Percentiles rank a stretch among this genome's conserved stretches.
phyloP scores from a whole-genome alignment of 2,329 filamentous ascomycete genomes.

The Didymella pomorum region DNA sequence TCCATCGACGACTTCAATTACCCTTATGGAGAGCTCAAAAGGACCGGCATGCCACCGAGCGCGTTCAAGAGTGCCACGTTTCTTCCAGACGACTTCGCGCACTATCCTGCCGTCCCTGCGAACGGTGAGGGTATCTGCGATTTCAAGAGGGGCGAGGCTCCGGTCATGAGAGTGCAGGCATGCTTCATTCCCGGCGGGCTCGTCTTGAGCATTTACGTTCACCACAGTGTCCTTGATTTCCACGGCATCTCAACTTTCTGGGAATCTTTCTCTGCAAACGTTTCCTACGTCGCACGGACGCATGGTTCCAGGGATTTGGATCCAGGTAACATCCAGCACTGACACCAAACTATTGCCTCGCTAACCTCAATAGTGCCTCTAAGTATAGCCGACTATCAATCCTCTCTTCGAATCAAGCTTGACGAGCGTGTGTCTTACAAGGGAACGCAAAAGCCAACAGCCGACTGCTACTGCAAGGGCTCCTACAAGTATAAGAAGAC shows the following conservation, averaged over 20 bases:
- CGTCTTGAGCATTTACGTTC: conserved; percentile 45
- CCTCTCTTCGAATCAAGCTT: conserved; percentile 31
- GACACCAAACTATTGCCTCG: not conserved
- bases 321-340: conserved; percentile 22
- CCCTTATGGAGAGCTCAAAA: conserved; percentile 43
- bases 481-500: conserved; percentile 39
- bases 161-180: conserved; percentile 43
- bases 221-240: conserved; percentile 46
- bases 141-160: conserved; percentile 36
- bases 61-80: conserved; percentile 42
- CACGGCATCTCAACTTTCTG: conserved; percentile 42
- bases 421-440: conserved; percentile 30
- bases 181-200: conserved; percentile 49
- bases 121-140: conserved; percentile 42
- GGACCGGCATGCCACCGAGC: conserved; percentile 44
- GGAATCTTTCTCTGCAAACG: conserved; percentile 35
- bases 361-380: conserved; percentile 30
- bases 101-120: conserved; percentile 36
- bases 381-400: conserved; percentile 36
- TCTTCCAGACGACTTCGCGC: conserved; percentile 40
- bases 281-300: conserved; percentile 32
- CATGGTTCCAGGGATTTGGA: conserved; percentile 21
- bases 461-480: conserved; percentile 42
- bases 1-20: conserved; percentile 31
- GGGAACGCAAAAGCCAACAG: conserved; percentile 19